phyloP scores from a whole-genome alignment of 306 rosid species.

The Acmispon strigosus region DNA sequence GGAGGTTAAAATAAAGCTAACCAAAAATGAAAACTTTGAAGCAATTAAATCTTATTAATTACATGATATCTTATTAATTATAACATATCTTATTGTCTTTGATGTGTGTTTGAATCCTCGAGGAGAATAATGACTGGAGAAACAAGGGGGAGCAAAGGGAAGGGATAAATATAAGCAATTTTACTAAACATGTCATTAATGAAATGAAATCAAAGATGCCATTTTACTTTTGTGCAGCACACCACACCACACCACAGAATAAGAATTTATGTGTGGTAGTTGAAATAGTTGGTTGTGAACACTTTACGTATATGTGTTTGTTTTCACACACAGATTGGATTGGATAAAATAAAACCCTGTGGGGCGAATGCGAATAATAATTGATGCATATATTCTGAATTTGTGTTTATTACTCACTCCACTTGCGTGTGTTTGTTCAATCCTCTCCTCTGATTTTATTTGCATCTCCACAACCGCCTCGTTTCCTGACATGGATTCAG shows the following conservation, averaged over 20 bases:
- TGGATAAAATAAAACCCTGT: not conserved
- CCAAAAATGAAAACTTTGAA: too few species aligned
- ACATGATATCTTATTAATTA: too few species aligned
- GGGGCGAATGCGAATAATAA: constrained; percentile 19
- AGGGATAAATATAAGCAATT: constrained; percentile 12
- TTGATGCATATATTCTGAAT: too few species aligned
- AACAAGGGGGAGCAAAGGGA: not conserved
- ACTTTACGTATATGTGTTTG: constrained; percentile 16
- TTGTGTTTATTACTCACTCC: not conserved
- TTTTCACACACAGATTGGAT: constrained; percentile 21
- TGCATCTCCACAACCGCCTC: too few species aligned
- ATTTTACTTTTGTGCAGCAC: not conserved
- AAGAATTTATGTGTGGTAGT: constrained; percentile 19
- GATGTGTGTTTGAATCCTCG: too few species aligned
- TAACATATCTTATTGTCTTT: too few species aligned
- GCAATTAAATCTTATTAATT: too few species aligned
- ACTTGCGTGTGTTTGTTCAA: too few species aligned
- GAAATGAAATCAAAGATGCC: constrained; percentile 10
- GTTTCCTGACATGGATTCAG: too few species aligned
- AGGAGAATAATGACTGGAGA: constrained; percentile 26
- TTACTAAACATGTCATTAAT: not conserved
- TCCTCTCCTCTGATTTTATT: too few species aligned
- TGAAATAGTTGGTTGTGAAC: constrained; percentile 22
- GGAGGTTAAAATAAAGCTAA: too few species aligned
- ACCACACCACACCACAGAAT: constrained; percentile 23